A percentile compares a stretch with the other conserved stretches of the same genome.
phyloP scores from a whole-genome alignment of 352 stramenopile genomes.

The Globisporangium splendens region DNA sequence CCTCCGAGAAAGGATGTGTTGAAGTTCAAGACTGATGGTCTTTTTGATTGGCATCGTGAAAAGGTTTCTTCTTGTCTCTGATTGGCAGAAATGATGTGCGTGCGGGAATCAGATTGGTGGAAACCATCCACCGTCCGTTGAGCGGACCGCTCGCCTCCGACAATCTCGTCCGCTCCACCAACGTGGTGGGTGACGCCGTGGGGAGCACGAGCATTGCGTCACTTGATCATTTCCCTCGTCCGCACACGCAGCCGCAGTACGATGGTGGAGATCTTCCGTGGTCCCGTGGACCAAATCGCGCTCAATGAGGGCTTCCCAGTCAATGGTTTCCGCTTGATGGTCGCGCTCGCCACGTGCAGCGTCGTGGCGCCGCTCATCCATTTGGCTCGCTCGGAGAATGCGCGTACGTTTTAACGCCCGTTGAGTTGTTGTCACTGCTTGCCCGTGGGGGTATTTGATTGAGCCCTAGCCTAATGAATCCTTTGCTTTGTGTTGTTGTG shows the following conservation, averaged over 20 bases:
- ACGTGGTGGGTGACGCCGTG: conserved; percentile 5
- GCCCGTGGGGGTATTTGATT: not conserved
- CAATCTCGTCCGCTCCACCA: not conserved
- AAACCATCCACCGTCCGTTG: not conserved
- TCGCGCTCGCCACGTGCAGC: conserved; percentile 62
- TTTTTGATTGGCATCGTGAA: not conserved
- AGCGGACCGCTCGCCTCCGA: not conserved
- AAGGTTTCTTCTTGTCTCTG: not conserved
- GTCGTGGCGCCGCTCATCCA: conserved; percentile 68
- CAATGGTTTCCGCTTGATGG: conserved; percentile 73
- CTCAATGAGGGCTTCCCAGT: conserved; percentile 71
- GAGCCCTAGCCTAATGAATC: not conserved
- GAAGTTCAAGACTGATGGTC: too few relatives aligned
- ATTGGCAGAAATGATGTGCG: conserved; percentile 18
- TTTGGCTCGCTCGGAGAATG: conserved; percentile 44
- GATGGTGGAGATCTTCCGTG: conserved; percentile 58
- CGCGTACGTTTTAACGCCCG: conserved; percentile 36
- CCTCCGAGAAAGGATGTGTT: not conserved
- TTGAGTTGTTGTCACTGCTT: not conserved
- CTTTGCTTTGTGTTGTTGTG: not conserved
- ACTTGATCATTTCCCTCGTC: conserved; percentile 11
- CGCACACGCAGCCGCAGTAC: not conserved
- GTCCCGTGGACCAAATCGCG: conserved; percentile 62
- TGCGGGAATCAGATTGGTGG: conserved; percentile 32
- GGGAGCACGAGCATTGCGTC: conserved; percentile 11